Conservation (phyloP, 495 filamentous ascomycete genomes). For the Lasiosphaeria miniovina region DNA sequence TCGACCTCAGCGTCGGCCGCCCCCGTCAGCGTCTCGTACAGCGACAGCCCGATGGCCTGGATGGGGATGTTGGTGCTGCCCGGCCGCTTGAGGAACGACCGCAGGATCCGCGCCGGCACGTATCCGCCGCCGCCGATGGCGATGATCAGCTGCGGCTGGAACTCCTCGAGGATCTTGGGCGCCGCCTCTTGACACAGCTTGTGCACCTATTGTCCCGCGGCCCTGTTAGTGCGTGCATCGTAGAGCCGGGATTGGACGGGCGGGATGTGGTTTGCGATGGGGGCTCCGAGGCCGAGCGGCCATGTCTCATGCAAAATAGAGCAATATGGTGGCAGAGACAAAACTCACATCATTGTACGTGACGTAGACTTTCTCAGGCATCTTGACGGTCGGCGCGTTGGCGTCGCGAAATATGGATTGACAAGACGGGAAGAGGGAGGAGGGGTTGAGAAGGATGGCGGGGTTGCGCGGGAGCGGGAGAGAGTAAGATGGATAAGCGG, state of each 20-base stretch:
- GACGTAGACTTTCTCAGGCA: conserved; percentile 87
- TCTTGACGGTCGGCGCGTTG: conserved; percentile 37
- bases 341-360: conserved; percentile 85
- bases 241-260: background rate
- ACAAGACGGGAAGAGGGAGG: background rate
- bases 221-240: background rate
- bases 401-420: conserved; percentile 8
- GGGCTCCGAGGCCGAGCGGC: too few relatives aligned
- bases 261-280: background rate
- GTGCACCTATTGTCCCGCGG: conserved; percentile 67
- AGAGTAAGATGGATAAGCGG: too few relatives aligned
- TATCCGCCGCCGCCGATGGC: conserved; percentile 98
- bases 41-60: conserved; percentile 95
- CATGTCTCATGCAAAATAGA: too few relatives aligned
- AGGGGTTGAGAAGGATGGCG: too few relatives aligned
- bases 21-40: conserved; percentile 79
- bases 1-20: conserved; percentile 57
- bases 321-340: background rate
- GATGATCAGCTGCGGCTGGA: conserved; percentile 94
- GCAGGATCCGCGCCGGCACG: conserved; percentile 93
- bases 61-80: conserved; percentile 95
- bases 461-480: too few relatives aligned
- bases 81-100: conserved; percentile 92
- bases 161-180: conserved; percentile 71
- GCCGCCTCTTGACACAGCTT: conserved; percentile 90